Base-by-base conservation (phyloP, 768 basidiomycete species). In the Suillus ampliporus region DNA sequence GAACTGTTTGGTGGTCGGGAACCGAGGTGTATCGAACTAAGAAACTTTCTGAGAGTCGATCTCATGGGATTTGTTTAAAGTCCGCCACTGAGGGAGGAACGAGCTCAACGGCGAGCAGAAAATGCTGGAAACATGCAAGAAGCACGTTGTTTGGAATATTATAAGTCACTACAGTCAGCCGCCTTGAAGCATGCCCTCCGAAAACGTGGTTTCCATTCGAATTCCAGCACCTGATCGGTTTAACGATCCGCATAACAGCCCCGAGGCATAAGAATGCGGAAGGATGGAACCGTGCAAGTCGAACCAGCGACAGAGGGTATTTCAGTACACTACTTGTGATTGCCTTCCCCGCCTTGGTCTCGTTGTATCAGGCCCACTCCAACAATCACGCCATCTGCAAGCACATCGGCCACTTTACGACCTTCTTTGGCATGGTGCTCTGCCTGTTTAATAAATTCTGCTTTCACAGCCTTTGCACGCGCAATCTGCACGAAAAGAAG, bases 301-400 rank as follows among this genome's bases (percentile, higher is more conserved):
- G 35, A 53, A 31, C 59, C 59, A 60, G 54, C 26, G 35, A 53
- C 37, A 28, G 58, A 56, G 37, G 48, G 59, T 60, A 56, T 37
- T 38, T 37, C 40, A 38, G 31, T 48, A 52, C 15, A 63, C 67
- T 68, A 68, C 51, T 66, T 58, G 19, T 59, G 57, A 50, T 59
- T 65, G 41, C 28, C 35, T 41, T 60, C 64, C 47, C 46, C 38
- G 21, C 43, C 75, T 66, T 72, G 76, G 63, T 82, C 83, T 56
- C 85, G 82, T 64, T 86, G 81, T 72, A 94, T 90, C 64, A 94
- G 79, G 0, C 92, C 93, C 13, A 95, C 83, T 9, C 89, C 86
- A 6, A 90, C 85, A 58, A 91, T 87, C 10, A 86, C 90, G 1
- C 90, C 90, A 67, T 89, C 89, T 3, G 89, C 87, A 19, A 88